Evolutionary conservation across 164 flowering plant species (phyloP).

Genomic region (Pachysandra terminalis): DNA sequence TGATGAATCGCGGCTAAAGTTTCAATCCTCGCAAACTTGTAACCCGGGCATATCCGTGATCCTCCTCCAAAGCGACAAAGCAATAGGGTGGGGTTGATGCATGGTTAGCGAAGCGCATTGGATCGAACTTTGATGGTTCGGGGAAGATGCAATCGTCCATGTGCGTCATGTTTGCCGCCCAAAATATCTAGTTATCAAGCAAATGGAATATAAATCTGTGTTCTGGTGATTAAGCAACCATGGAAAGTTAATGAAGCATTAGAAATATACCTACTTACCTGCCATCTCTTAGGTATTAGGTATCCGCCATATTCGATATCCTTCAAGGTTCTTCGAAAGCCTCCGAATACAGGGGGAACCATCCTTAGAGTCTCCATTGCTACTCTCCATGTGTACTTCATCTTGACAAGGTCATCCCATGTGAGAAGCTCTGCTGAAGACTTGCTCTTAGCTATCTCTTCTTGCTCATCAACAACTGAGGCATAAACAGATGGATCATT

Average conservation of each 20-base stretch:
- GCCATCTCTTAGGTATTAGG: conserved; percentile 72
- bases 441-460: conserved; percentile 30
- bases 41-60: conserved; percentile 61
- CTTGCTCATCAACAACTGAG: conserved; percentile 32
- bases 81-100: conserved; percentile 45
- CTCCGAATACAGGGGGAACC: conserved; percentile 50
- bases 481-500: conserved; percentile 34
- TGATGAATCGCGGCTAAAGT: conserved; percentile 40
- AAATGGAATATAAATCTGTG: too few relatives aligned
- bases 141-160: conserved; percentile 51
- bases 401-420: conserved; percentile 68
- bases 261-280: conserved; percentile 27
- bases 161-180: conserved; percentile 51
- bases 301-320: conserved; percentile 59
- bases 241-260: too few relatives aligned
- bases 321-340: conserved; percentile 45
- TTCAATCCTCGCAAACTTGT: conserved; percentile 61
- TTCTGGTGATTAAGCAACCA: too few relatives aligned
- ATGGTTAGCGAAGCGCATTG: conserved; percentile 49
- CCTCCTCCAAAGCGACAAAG: conserved; percentile 71
- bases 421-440: conserved; percentile 39
- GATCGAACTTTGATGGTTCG: conserved; percentile 62
- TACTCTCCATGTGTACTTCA: conserved; percentile 80
- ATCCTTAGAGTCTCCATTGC: conserved; percentile 49
- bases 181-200: conserved; percentile 38